Evolutionary conservation across 164 flowering plant species (phyloP).

Genomic region (Magnolia changhungtana): DNA sequence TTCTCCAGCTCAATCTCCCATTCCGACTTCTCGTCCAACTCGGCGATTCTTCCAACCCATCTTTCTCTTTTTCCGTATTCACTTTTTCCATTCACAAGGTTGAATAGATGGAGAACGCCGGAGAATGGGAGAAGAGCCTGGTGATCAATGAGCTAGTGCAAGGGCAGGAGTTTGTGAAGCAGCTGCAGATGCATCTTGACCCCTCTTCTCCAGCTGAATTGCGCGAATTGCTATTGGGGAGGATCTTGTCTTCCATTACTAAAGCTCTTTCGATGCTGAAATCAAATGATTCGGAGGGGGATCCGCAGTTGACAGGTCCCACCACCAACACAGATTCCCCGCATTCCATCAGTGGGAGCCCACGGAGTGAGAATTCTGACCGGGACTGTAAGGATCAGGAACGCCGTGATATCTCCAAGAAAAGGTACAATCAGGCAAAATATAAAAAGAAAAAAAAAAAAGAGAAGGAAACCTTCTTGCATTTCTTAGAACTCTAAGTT

Average conservation of each 20-base stretch:
- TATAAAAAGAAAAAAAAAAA: not conserved
- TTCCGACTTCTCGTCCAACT: not conserved
- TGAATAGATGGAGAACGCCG: conserved; percentile 28
- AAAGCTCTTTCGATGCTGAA: conserved; percentile 41
- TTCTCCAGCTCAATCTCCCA: no score
- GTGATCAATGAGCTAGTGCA: conserved; percentile 52
- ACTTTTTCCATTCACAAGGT: not conserved
- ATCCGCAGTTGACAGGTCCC: not conserved
- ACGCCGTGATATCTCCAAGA: conserved; percentile 26
- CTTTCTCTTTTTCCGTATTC: not conserved
- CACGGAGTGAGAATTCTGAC: conserved; percentile 45
- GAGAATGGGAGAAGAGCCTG: conserved; percentile 28
- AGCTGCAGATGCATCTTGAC: conserved; percentile 41
- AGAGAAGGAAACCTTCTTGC: not conserved
- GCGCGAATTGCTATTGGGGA: conserved; percentile 26
- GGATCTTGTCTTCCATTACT: conserved; percentile 38
- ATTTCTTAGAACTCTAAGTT: not conserved
- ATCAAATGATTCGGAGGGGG: not conserved
- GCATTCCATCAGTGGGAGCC: conserved; percentile 51
- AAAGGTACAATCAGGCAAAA: conserved; percentile 33
- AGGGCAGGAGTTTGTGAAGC: conserved; percentile 47
- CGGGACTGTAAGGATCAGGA: conserved; percentile 12
- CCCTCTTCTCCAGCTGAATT: conserved; percentile 30
- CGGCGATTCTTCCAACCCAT: not conserved
- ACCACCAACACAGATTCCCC: conserved; percentile 45